Evolutionary conservation across 2,329 filamentous ascomycete species (phyloP).

Genomic region (Dactylellina haptotyla): DNA sequence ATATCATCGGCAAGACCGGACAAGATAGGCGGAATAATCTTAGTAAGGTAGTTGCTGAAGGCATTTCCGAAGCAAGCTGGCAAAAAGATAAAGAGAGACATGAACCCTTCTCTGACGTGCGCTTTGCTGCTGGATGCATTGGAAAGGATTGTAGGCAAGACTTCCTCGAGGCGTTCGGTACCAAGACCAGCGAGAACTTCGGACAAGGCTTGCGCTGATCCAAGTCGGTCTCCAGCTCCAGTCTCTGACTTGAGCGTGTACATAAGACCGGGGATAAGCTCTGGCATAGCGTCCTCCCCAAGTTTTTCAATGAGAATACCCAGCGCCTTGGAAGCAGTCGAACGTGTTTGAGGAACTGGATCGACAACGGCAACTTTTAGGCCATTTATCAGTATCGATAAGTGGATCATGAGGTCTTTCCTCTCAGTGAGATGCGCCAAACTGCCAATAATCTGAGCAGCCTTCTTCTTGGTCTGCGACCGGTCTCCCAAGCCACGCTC

Average conservation of each 20-base stretch:
- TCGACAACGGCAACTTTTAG: slow-evolving; percentile 90
- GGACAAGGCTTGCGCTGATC: slow-evolving; percentile 93
- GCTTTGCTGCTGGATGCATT: slow-evolving; percentile 93
- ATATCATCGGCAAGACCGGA: slow-evolving; percentile 94
- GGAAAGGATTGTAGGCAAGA: slow-evolving; percentile 91
- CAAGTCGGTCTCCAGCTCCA: slow-evolving; percentile 92
- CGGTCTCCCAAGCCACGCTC: slow-evolving; percentile 90
- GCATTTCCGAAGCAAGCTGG: slow-evolving; percentile 99
- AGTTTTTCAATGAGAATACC: slow-evolving; percentile 98
- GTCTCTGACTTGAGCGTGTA: slow-evolving; percentile 96
- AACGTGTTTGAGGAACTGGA: slow-evolving; percentile 93
- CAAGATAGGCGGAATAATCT: slow-evolving; percentile 94
- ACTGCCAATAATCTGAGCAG: slow-evolving; percentile 96
- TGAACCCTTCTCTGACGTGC: slow-evolving; percentile 94
- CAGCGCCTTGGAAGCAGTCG: slow-evolving; percentile 93
- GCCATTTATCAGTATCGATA: slow-evolving; percentile 91
- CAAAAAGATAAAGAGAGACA: slow-evolving; percentile 99
- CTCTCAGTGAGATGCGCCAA: slow-evolving; percentile 95
- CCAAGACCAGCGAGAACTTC: slow-evolving; percentile 96
- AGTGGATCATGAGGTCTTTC: slow-evolving; percentile 88
- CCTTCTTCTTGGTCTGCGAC: slow-evolving; percentile 94
- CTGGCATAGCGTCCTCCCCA: slow-evolving; percentile 93
- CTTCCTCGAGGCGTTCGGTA: slow-evolving; percentile 91
- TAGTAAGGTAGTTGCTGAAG: slow-evolving; percentile 93
- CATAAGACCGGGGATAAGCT: slow-evolving; percentile 98